Conservation (phyloP, 306 rosid species). For the Psophocarpus tetragonolobus region DNA sequence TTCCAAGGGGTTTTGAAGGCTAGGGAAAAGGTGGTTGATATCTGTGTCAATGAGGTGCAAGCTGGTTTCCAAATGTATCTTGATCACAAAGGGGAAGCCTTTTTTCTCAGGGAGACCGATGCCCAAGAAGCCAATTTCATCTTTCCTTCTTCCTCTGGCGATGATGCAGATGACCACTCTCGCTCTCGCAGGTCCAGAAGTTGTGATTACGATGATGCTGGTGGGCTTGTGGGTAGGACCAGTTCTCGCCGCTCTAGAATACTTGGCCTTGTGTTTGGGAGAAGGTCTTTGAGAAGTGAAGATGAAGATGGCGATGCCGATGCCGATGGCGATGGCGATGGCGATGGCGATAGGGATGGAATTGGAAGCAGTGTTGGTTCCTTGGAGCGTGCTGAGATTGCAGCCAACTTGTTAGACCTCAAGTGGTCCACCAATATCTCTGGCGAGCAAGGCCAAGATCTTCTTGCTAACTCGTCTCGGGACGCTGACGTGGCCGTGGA, state of each 20-base stretch:
- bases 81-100: slow-evolving; percentile 84
- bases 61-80: slow-evolving; percentile 75
- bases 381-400: slow-evolving; percentile 77
- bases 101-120: slow-evolving; percentile 66
- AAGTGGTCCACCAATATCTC: slow-evolving; percentile 81
- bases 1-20: slow-evolving; percentile 91
- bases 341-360: not conserved
- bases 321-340: not conserved
- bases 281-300: slow-evolving; percentile 28
- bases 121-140: slow-evolving; percentile 16
- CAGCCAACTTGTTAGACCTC: slow-evolving; percentile 79
- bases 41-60: slow-evolving; percentile 70
- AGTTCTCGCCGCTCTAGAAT: slow-evolving; percentile 50
- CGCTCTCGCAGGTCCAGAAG: slow-evolving; percentile 34
- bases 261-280: slow-evolving; percentile 64
- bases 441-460: not conserved
- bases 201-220: slow-evolving; percentile 43
- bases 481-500: slow-evolving; percentile 10
- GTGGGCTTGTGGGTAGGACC: slow-evolving; percentile 36
- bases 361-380: slow-evolving; percentile 42
- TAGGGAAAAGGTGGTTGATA: slow-evolving; percentile 64
- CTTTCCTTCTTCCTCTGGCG: slow-evolving; percentile 47
- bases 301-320: slow-evolving; percentile 12
- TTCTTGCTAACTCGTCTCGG: slow-evolving; percentile 19
- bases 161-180: slow-evolving; percentile 3